Evolutionary conservation across 2,329 filamentous ascomycete species (phyloP), one percentile per base, ranked within the genome.

Genomic region (Sordariomycetes sp.): DNA sequence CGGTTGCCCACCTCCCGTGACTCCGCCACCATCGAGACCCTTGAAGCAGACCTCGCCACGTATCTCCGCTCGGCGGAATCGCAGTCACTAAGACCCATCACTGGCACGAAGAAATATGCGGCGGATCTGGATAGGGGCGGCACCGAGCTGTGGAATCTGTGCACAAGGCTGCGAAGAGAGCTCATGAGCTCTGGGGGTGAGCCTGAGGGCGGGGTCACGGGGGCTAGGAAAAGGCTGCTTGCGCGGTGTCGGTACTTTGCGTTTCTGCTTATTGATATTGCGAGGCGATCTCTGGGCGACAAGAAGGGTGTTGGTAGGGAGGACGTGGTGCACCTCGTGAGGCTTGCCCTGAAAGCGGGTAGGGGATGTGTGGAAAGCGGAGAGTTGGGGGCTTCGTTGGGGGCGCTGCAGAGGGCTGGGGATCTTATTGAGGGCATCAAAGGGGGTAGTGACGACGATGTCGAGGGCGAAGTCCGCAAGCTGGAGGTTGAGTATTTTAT

Each of bases 71-170:
- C 61, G 4, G 59, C 63, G 34, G 65, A 62, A 13, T 36, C 45
- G 25, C 52, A 66, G 2, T 34, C 58, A 24, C 17, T 59, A 53
- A 57, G 25, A n/a, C 48, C 10, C 28, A 50, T 10, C 13, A n/a
- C 20, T 15, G 48, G 15, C 17, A 45, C 59, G 35, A 28, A 59
- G 20, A 17, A 50, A 3, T 54, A 55, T n/a, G 59, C 59, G 3
- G 64, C 60, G 36, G 74, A 80, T 5, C 69, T 89, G 2, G 84
- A 87, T 60, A 67, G 62, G 5, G 65, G 73, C 7, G 86, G 81
- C 2, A 81, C 78, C 0, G 71, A 73, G 25, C 69, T 90, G 8
- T 90, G 86, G 86, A 90, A 90, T 61, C 65, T 78, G 6, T 82
- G 82, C 48, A 82, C 82, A 1, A 76, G 78, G 28, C 64, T 82